Conservation (phyloP, 345 rosid genomes). For the Luvunga scandens region DNA sequence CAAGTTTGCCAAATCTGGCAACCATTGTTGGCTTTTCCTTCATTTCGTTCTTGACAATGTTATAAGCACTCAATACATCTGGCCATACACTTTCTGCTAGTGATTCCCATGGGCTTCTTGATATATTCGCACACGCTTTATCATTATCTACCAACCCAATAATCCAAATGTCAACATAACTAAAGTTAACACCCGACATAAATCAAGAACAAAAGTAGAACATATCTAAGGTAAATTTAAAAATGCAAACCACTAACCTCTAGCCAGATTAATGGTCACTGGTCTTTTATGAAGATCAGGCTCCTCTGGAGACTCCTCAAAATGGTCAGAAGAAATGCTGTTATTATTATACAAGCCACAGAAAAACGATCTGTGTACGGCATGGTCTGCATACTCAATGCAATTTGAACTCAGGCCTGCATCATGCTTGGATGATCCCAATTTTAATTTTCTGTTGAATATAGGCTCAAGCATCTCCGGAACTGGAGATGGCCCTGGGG, state of each 20-base stretch:
- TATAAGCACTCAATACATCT: slow-evolving; percentile 21
- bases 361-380: slow-evolving; percentile 22
- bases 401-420: neutral
- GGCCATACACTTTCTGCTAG: slow-evolving; percentile 24
- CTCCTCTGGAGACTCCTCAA: slow-evolving; percentile 16
- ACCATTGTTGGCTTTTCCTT: slow-evolving; percentile 19
- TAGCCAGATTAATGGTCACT: slow-evolving; percentile 4
- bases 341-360: slow-evolving; percentile 16
- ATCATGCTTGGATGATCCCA: neutral
- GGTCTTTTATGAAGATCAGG: neutral
- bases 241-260: slow-evolving; percentile 24
- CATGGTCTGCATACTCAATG: slow-evolving; percentile 16
- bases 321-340: slow-evolving; percentile 10
- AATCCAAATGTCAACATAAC: neutral
- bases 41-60: slow-evolving; percentile 14
- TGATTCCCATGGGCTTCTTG: slow-evolving; percentile 14
- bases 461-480: slow-evolving; percentile 6
- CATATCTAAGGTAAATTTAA: slow-evolving; percentile 1
- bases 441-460: neutral
- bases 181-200: neutral
- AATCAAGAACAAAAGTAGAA: slow-evolving; percentile 9
- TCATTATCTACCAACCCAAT: neutral
- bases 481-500: neutral
- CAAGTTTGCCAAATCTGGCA: slow-evolving; percentile 28
- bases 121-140: neutral